Evolutionary conservation across 176 grass and related monocot genomes (phyloP), one percentile per base, ranked within the genome.

Genomic region (Carex littledalei): DNA sequence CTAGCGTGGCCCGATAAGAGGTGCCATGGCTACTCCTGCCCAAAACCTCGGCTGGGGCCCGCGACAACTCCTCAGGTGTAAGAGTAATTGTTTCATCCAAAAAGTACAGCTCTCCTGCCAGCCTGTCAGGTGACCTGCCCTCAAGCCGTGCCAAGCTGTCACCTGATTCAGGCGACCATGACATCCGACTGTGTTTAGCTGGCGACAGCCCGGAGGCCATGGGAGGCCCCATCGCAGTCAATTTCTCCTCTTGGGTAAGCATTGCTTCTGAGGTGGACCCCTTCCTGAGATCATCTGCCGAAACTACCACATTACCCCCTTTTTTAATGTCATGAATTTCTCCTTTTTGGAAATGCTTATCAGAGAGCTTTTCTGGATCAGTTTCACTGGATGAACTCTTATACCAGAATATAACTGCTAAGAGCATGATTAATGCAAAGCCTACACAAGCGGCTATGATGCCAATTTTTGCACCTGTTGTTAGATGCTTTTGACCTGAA

Each of bases 21-120:
- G 93, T 99, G 52, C 96, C 96, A 18, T 99, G 93, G 26, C 96
- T 99, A 86, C 96, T 99, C 91, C 96, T 95, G 63, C 96, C 96
- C 54, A 99, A 91, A 39, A 98, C 90, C 84, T 95, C 93, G 31
- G 96, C 96, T 16, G 96, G 93, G 0, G 96, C 96, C 81, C 91
- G 88, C 17, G 96, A 99, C 52, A 99, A 84, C 56, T 99, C 93
- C 78, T 99, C 96, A 0, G 93, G 96, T 26, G 96, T 95, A 3
- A 99, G 85, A 17, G 88, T 99, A 66, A 99, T 99, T 74, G 96
- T 95, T 82, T 99, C 96, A 32, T 99, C 96, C 18, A 99, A 84
- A 85, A 99, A 99, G 72, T 99, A 81, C 35, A 99, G 63, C 61
- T 99, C 96, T 34, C 96, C 96, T 31, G 91, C 93, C 78, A 99